Evolutionary conservation across 805 yeast species (phyloP).

Genomic region (Yarrowia porcina): DNA sequence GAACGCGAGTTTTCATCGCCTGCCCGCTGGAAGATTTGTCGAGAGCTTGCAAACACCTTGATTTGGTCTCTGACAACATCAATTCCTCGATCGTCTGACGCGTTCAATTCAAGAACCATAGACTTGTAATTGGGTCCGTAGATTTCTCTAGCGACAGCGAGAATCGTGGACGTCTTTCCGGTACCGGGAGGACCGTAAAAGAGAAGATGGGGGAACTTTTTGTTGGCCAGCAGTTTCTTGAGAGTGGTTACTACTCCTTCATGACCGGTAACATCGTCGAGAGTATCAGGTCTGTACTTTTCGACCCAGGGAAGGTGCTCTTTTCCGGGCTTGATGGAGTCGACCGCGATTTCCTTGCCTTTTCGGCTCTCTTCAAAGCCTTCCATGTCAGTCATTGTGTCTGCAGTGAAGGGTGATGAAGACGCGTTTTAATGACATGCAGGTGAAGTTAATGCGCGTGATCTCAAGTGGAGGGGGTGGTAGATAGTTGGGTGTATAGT

Average conservation of each 20-base stretch:
- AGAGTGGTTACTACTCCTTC: slow-evolving; percentile 81
- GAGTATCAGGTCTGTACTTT: slow-evolving; percentile 81
- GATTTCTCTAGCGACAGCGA: slow-evolving; percentile 81
- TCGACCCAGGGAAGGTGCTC: slow-evolving; percentile 87
- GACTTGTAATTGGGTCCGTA: slow-evolving; percentile 87
- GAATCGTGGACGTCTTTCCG: slow-evolving; percentile 85
- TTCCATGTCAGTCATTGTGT: slow-evolving; percentile 23
- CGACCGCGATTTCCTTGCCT: slow-evolving; percentile 27
- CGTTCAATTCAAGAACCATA: slow-evolving; percentile 92
- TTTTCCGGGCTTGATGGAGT: slow-evolving; percentile 29
- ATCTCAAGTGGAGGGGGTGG: too few relatives aligned
- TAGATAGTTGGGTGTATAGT: too few relatives aligned
- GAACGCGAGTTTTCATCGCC: slow-evolving; percentile 39
- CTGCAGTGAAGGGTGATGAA: background rate
- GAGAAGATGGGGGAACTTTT: slow-evolving; percentile 56
- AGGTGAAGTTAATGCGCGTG: too few relatives aligned
- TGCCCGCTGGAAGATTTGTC: slow-evolving; percentile 55
- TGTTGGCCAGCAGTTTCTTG: slow-evolving; percentile 41
- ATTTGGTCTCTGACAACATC: slow-evolving; percentile 97
- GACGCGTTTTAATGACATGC: slow-evolving; percentile 16
- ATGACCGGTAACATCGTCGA: slow-evolving; percentile 91
- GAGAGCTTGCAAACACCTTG: slow-evolving; percentile 92
- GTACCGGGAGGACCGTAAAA: slow-evolving; percentile 98
- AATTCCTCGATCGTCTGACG: slow-evolving; percentile 96
- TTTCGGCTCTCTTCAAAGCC: slow-evolving; percentile 26